These are phyloP conservation scores for Quercus rubra DNA, from an alignment of 306 rosid genomes.

Conservation along the genomic window DNA sequence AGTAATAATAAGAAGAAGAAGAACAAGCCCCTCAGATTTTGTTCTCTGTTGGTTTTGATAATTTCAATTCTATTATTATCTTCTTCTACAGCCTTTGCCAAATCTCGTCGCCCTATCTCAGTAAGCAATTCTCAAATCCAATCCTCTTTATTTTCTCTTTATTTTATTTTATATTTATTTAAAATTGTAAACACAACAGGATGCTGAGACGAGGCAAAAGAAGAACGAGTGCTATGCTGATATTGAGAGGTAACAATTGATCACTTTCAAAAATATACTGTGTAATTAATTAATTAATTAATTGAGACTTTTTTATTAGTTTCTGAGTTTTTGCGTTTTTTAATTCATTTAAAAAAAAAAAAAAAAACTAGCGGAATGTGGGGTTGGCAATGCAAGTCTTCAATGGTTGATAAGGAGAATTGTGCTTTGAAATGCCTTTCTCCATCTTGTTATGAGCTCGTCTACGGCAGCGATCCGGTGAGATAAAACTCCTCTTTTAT, in stretches of 20 bases:
- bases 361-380: constrained; percentile 62
- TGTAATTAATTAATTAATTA: neutral
- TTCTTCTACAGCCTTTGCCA: constrained; percentile 49
- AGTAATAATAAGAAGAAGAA: neutral
- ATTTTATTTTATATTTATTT: neutral
- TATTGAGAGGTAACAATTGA: constrained; percentile 55
- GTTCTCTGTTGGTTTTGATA: constrained; percentile 9
- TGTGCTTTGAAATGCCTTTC: constrained; percentile 91
- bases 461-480: constrained; percentile 88
- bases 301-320: neutral
- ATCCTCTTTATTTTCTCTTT: neutral
- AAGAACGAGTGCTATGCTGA: constrained; percentile 82
- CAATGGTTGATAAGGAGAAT: constrained; percentile 71
- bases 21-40: neutral
- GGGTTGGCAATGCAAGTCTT: constrained; percentile 81
- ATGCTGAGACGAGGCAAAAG: constrained; percentile 62
- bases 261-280: neutral
- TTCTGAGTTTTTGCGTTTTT: neutral
- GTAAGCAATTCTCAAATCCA: constrained; percentile 27
- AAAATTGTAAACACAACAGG: constrained; percentile 41
- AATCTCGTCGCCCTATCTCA: constrained; percentile 64
- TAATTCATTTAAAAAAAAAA: no score
- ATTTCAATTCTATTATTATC: constrained; percentile 21
- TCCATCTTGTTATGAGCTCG: constrained; percentile 67
- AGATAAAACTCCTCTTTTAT: constrained; percentile 8